Evolutionary conservation across 2,329 filamentous ascomycete genomes (phyloP).

Genomic region (Phyllosticta citriasiana): DNA sequence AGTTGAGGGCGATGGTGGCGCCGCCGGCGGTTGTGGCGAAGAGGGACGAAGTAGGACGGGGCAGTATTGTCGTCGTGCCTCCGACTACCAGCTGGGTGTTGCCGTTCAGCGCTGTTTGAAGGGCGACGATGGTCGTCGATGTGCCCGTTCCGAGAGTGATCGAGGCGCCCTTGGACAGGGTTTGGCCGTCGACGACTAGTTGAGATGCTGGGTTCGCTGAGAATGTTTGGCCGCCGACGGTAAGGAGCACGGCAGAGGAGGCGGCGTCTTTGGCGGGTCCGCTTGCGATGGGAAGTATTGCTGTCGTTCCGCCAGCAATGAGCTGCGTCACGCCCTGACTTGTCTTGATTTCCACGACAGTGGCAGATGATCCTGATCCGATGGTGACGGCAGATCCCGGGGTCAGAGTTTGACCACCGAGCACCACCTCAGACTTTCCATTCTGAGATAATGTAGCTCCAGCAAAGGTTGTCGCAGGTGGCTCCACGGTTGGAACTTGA

Average conservation of each 20-base stretch:
- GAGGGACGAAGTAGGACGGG: background rate
- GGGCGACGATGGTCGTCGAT: constrained; percentile 16
- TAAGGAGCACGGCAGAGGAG: background rate
- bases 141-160: constrained; percentile 17
- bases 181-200: background rate
- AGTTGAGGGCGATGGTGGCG: background rate
- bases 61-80: background rate
- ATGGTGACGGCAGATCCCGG: background rate
- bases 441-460: background rate
- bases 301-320: background rate
- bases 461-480: background rate
- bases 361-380: background rate
- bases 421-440: background rate
- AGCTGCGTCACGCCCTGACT: background rate
- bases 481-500: background rate
- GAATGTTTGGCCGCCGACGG: background rate
- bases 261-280: background rate
- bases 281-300: background rate
- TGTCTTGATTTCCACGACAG: background rate
- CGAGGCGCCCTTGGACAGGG: constrained; percentile 20
- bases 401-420: background rate
- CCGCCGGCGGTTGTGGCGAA: background rate
- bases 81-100: background rate
- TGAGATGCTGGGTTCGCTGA: background rate
- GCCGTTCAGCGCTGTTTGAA: background rate